Evolutionary conservation across 1,139 yeast species (phyloP).

Genomic region (Kurtzmaniella quercitrusa): DNA sequence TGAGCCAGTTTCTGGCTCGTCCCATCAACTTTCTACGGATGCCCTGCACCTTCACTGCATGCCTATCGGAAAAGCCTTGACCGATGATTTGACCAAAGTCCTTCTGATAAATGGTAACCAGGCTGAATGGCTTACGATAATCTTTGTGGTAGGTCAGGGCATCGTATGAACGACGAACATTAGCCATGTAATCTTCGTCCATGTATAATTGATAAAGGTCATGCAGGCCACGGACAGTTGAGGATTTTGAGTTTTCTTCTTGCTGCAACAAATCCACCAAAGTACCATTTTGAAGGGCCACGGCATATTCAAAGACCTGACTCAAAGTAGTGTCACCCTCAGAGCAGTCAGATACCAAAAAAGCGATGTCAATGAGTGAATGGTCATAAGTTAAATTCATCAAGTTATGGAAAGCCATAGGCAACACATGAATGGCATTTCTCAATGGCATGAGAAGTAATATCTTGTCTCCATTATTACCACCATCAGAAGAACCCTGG

Average conservation of each 20-base stretch:
- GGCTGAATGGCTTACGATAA: slow-evolving; percentile 68
- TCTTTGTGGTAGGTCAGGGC: slow-evolving; percentile 56
- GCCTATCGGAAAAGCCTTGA: slow-evolving; percentile 86
- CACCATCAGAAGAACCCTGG: slow-evolving; percentile 53
- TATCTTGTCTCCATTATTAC: slow-evolving; percentile 58
- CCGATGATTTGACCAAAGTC: slow-evolving; percentile 85
- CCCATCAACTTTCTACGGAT: slow-evolving; percentile 87
- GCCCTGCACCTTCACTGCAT: slow-evolving; percentile 87
- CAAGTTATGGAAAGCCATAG: slow-evolving; percentile 78
- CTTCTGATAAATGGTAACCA: slow-evolving; percentile 71
- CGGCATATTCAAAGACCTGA: slow-evolving; percentile 60
- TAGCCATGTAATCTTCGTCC: slow-evolving; percentile 61
- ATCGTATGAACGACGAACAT: slow-evolving; percentile 53
- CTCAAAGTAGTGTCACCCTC: slow-evolving; percentile 72
- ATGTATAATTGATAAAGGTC: slow-evolving; percentile 66
- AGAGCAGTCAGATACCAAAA: slow-evolving; percentile 80
- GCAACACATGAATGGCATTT: slow-evolving; percentile 76
- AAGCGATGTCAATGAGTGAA: slow-evolving; percentile 74
- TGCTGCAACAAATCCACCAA: slow-evolving; percentile 46
- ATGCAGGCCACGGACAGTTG: slow-evolving; percentile 43
- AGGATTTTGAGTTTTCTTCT: slow-evolving; percentile 31
- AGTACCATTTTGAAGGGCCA: slow-evolving; percentile 69
- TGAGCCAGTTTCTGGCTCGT: slow-evolving; percentile 83
- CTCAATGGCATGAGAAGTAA: slow-evolving; percentile 73
- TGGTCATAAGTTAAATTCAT: slow-evolving; percentile 88